These are phyloP conservation scores for Filobasidium uniguttulatum DNA, from an alignment of 1,284 basidiomycete genomes.

Conservation along the genomic window DNA sequence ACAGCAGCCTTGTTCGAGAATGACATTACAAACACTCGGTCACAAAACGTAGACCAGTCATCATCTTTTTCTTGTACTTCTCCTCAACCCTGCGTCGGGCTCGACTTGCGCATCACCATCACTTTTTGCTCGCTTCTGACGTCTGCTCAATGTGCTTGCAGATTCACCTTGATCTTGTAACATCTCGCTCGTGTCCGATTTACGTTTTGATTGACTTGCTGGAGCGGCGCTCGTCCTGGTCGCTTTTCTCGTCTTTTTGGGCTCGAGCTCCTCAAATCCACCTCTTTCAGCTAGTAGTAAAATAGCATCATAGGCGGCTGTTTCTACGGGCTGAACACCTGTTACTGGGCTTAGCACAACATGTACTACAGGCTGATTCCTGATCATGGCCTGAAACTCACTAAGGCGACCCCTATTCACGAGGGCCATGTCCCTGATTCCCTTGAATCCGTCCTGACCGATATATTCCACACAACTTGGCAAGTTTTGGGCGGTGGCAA, in stretches of 20 bases:
- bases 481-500: slow-evolving; percentile 40
- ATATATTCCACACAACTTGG: slow-evolving; percentile 53
- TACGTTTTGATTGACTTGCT: neutral
- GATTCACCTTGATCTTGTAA: neutral
- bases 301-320: slow-evolving; percentile 57
- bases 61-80: too few species aligned
- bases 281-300: slow-evolving; percentile 55
- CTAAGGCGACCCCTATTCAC: slow-evolving; percentile 73
- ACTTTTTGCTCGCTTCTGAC: too few species aligned
- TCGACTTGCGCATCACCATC: too few species aligned
- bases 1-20: too few species aligned
- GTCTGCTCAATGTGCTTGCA: neutral
- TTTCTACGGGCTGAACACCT: slow-evolving; percentile 53
- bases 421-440: slow-evolving; percentile 57
- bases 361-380: neutral
- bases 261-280: slow-evolving; percentile 33
- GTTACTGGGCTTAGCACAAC: neutral
- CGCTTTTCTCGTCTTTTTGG: neutral
- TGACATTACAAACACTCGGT: too few species aligned
- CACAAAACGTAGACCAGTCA: too few species aligned
- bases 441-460: slow-evolving; percentile 45
- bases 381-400: slow-evolving; percentile 35
- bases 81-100: too few species aligned
- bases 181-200: neutral
- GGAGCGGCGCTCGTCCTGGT: neutral